Evolutionary conservation across 352 stramenopile genomes (phyloP).

Genomic region (Aphanomyces astaci): DNA sequence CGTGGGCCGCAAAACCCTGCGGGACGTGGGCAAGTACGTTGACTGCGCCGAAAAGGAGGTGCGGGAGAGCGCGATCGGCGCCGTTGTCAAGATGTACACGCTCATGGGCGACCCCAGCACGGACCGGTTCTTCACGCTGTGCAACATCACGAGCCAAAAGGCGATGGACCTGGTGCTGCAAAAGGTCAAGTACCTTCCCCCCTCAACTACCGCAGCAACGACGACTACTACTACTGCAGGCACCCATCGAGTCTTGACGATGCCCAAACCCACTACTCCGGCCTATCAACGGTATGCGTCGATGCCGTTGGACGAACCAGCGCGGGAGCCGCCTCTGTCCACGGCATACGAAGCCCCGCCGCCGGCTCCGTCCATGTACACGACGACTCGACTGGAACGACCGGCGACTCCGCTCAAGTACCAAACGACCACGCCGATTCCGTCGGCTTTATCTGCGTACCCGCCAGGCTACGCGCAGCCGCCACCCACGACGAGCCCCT

Average conservation of each 20-base stretch:
- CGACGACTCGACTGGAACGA: conserved; percentile 17
- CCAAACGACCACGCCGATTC: too few species aligned
- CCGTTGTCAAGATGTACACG: conserved; percentile 61
- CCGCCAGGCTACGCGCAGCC: not conserved
- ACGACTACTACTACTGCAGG: too few species aligned
- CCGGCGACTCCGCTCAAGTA: not conserved
- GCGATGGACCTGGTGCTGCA: conserved; percentile 66
- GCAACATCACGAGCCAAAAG: conserved; percentile 59
- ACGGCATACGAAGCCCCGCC: conserved; percentile 10
- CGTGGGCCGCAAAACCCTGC: conserved; percentile 64
- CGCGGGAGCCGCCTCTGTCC: not conserved
- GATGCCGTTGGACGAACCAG: conserved; percentile 24
- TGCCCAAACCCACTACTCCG: conserved; percentile 18
- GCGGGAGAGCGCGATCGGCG: conserved; percentile 64
- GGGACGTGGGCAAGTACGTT: conserved; percentile 74
- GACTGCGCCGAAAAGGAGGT: conserved; percentile 75
- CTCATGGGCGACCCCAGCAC: conserved; percentile 48
- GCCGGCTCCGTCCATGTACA: conserved; percentile 15
- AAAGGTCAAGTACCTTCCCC: conserved; percentile 68
- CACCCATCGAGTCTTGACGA: too few species aligned
- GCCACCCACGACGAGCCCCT: not conserved
- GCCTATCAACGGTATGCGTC: conserved; percentile 17
- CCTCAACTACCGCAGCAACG: conserved; percentile 26
- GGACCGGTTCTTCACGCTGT: conserved; percentile 73
- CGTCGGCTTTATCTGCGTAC: not conserved